A percentile compares a stretch with the other conserved stretches of the same genome.
These are phyloP conservation scores for Wickerhamiella lipophila DNA, from an alignment of 805 yeast species.

Conservation along the genomic window DNA sequence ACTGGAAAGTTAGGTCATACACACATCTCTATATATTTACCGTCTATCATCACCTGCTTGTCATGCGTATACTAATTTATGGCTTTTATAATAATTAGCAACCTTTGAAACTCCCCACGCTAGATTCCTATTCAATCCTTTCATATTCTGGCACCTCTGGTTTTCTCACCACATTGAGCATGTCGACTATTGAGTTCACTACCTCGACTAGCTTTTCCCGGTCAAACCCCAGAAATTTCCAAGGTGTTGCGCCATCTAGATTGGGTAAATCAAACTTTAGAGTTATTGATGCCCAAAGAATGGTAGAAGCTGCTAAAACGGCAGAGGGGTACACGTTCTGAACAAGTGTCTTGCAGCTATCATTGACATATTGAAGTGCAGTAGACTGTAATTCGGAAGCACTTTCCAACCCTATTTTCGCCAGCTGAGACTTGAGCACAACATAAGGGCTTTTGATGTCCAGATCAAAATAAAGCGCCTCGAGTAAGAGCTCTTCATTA, in stretches of 20 bases:
- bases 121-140: background rate
- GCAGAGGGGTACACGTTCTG: slow-evolving; percentile 25
- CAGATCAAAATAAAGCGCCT: slow-evolving; percentile 38
- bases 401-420: background rate
- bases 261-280: slow-evolving; percentile 10
- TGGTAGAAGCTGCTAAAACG: slow-evolving; percentile 30
- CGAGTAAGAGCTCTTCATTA: slow-evolving; percentile 36
- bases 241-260: slow-evolving; percentile 18
- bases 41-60: too few species aligned
- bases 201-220: slow-evolving; percentile 14
- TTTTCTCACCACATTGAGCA: slow-evolving; percentile 14
- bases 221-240: slow-evolving; percentile 6
- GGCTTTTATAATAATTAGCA: too few species aligned
- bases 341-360: slow-evolving; percentile 30
- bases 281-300: slow-evolving; percentile 27
- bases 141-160: background rate
- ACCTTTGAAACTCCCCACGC: too few species aligned
- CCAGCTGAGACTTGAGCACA: slow-evolving; percentile 12
- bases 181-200: slow-evolving; percentile 21
- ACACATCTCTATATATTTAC: too few species aligned
- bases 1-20: background rate
- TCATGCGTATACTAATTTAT: too few species aligned
- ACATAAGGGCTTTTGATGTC: slow-evolving; percentile 31
- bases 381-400: slow-evolving; percentile 9
- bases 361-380: slow-evolving; percentile 27